A percentile compares a stretch with the other conserved stretches of the same genome.
Conservation (phyloP, 352 stramenopile genomes). For the Globisporangium radiosum region DNA sequence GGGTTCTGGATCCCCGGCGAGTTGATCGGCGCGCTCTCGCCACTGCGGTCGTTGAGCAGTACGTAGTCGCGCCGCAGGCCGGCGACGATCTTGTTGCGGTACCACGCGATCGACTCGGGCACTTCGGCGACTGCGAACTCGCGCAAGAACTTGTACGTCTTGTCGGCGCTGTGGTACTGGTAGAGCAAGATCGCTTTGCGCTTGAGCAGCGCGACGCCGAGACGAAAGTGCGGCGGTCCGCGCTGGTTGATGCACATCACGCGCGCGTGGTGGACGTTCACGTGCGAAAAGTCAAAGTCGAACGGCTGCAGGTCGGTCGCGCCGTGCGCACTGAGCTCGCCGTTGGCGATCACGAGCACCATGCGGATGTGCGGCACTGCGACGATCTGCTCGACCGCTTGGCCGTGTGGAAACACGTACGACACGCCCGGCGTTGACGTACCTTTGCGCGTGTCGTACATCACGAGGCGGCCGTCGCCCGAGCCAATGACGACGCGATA, state of each 20-base stretch:
- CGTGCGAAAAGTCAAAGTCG: slow-evolving; percentile 71
- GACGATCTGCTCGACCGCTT: slow-evolving; percentile 72
- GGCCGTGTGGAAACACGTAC: slow-evolving; percentile 68
- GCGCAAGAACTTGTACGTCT: slow-evolving; percentile 70
- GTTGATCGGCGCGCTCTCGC: slow-evolving; percentile 66
- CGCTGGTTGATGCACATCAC: slow-evolving; percentile 80
- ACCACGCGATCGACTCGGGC: slow-evolving; percentile 80
- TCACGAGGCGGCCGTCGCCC: slow-evolving; percentile 70
- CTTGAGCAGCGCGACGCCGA: slow-evolving; percentile 61
- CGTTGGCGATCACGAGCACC: slow-evolving; percentile 78
- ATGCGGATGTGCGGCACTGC: slow-evolving; percentile 85
- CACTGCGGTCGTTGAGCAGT: slow-evolving; percentile 79
- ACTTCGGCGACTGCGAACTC: slow-evolving; percentile 73
- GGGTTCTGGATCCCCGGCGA: slow-evolving; percentile 59
- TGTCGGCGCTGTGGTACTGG: slow-evolving; percentile 76
- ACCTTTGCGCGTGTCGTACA: slow-evolving; percentile 85
- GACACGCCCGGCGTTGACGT: slow-evolving; percentile 45
- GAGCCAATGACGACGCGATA: slow-evolving; percentile 82
- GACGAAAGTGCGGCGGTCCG: slow-evolving; percentile 74
- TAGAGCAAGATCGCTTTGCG: slow-evolving; percentile 72
- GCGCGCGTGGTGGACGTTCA: slow-evolving; percentile 65
- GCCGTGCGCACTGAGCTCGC: slow-evolving; percentile 60
- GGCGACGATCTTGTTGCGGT: slow-evolving; percentile 84
- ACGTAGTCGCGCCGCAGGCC: slow-evolving; percentile 72
- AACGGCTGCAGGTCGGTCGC: slow-evolving; percentile 76